Evolutionary conservation across 192 early-diverging fungal genomes (phyloP).

Genomic region (Bifiguratus adelaidae): DNA sequence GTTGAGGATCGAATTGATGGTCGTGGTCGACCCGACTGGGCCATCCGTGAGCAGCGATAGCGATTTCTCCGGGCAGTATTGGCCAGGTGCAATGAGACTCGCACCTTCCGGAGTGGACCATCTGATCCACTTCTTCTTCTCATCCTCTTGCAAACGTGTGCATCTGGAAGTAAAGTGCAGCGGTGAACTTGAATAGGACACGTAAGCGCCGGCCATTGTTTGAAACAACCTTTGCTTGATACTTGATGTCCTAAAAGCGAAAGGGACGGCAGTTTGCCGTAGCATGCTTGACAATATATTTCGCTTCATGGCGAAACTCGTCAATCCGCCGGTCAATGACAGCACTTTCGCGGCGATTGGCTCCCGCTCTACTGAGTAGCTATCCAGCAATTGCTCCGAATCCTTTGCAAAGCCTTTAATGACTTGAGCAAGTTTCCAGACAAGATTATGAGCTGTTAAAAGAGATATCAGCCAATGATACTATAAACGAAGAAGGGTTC

Average conservation of each 20-base stretch:
- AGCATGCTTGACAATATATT: neutral
- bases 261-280: neutral
- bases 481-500: too few relatives aligned
- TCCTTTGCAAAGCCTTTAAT: slow-evolving; percentile 11
- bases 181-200: neutral
- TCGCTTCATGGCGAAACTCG: neutral
- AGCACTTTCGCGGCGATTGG: neutral
- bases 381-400: slow-evolving; percentile 17
- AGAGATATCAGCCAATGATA: neutral
- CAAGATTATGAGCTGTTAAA: slow-evolving; percentile 25
- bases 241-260: neutral
- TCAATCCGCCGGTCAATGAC: neutral
- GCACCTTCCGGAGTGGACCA: too few relatives aligned
- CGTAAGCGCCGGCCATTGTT: neutral
- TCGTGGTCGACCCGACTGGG: neutral
- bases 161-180: neutral
- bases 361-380: slow-evolving; percentile 20
- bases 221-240: neutral
- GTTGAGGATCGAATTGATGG: too few relatives aligned
- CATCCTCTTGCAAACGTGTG: neutral
- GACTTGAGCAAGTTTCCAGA: slow-evolving; percentile 35
- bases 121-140: neutral
- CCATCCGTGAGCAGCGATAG: neutral
- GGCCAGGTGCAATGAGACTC: neutral
- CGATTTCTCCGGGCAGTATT: neutral